Evolutionary conservation across 306 rosid species (phyloP), one percentile per base, ranked within the genome.

Genomic region (Quillaja saponaria): DNA sequence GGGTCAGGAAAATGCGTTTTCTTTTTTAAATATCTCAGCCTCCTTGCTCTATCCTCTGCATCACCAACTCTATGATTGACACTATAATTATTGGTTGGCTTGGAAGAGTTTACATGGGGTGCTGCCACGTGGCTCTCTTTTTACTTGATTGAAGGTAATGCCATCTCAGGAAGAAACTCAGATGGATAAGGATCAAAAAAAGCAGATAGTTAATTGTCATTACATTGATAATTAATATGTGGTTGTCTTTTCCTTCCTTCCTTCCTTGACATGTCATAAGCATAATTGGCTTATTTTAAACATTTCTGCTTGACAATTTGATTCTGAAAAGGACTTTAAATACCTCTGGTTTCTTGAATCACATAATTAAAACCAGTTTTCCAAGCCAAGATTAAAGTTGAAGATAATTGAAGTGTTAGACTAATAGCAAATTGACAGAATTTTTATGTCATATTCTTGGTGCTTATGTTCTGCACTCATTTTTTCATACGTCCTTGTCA

Each of bases 81-180:
- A 42, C 69, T 56, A 53, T 76, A 71, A 47, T 79, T 64, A 56
- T 78, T 64, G 59, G 28, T 39, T 55, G 28, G 46, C 44, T 8
- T 45, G 50, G 12, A 54, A 15, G 42, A 46, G 49, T 52, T 40
- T 12, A 25, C 31, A 57, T 28, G 76, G 82, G 78, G 82, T 57
- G 48, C 34, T 56, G 61, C 79, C 86, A 75, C 78, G 61, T 83
- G 78, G 64, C 14, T 55, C 20, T 13, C 8, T 54, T 39, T 3
- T 20, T 14, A 14, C 58, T 55, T 20, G 33, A 37, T 14, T 34
- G 63, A 73, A 37, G 42, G 50, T 47, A 53, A 46, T 70, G 72
- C 67, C 49, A 58, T 34, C 61, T 17, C 51, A 12, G 9, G 40
- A 45, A 21, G 58, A 51, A 64, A 18, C 46, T 31, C 18, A 7